A percentile compares a stretch with the other conserved stretches of the same genome.
Conservation (phyloP, 805 yeast species). For the Candida schatavii region DNA sequence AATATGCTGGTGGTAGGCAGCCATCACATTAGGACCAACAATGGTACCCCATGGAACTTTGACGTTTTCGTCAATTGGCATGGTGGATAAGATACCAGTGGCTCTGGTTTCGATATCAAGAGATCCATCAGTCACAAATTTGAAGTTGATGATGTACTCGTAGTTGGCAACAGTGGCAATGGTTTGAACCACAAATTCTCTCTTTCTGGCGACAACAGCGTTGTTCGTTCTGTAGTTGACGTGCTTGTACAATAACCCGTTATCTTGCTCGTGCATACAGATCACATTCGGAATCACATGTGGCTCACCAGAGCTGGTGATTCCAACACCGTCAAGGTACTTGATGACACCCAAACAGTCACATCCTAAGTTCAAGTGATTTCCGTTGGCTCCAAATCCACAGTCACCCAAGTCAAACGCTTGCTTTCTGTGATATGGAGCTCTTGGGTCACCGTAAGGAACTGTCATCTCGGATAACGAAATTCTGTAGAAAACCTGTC, state of each 20-base stretch:
- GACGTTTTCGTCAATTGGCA: constrained; percentile 71
- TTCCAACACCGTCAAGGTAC: constrained; percentile 62
- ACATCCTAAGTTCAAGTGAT: constrained; percentile 69
- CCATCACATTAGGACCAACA: constrained; percentile 78
- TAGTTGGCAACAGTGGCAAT: constrained; percentile 84
- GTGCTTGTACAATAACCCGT: constrained; percentile 75
- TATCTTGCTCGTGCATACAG: constrained; percentile 79
- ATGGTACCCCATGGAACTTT: constrained; percentile 72
- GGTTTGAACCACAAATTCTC: constrained; percentile 76
- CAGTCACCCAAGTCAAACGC: constrained; percentile 85
- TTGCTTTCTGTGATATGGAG: constrained; percentile 80
- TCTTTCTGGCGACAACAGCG: constrained; percentile 72
- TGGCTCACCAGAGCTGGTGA: constrained; percentile 60
- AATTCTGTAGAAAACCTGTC: constrained; percentile 70
- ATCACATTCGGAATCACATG: constrained; percentile 63
- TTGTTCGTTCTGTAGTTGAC: constrained; percentile 71
- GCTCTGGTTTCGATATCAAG: constrained; percentile 79
- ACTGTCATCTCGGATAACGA: constrained; percentile 83
- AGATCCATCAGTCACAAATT: constrained; percentile 76
- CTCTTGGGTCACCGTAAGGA: constrained; percentile 81
- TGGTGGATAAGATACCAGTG: constrained; percentile 82
- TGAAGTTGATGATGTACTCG: constrained; percentile 70
- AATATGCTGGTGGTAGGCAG: constrained; percentile 82
- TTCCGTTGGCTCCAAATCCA: constrained; percentile 75
- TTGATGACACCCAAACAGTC: constrained; percentile 80